These are phyloP conservation scores for Entrophospora sp. DNA, from an alignment of 192 early-diverging fungal species.

Conservation along the genomic window DNA sequence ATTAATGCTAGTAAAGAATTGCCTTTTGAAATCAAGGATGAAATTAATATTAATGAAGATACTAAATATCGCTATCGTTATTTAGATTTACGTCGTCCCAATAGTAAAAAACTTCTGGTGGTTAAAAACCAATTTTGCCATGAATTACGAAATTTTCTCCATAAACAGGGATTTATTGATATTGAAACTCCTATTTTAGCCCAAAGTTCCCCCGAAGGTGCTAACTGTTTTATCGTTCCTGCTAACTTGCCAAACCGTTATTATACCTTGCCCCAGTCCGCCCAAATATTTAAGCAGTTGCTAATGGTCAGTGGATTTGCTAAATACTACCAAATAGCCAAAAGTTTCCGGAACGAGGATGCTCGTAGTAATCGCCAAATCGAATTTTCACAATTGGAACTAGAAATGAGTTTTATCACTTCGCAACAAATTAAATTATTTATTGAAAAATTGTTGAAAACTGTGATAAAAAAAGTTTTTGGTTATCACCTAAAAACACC, in stretches of 20 bases:
- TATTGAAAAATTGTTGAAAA: too few relatives aligned
- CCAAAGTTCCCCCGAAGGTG: not conserved
- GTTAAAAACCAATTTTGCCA: not conserved
- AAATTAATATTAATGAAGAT: not conserved
- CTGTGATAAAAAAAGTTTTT: too few relatives aligned
- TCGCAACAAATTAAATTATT: too few relatives aligned
- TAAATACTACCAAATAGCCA: not conserved
- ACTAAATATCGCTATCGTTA: not conserved
- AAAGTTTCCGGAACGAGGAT: not conserved
- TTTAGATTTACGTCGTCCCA: not conserved
- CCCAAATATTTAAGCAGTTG: not conserved
- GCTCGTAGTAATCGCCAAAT: too few relatives aligned
- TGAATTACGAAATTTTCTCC: not conserved
- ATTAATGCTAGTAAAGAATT: not conserved
- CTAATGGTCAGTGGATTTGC: not conserved
- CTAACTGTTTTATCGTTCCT: not conserved
- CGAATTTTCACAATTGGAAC: too few relatives aligned
- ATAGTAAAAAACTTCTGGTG: not conserved
- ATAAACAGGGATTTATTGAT: not conserved
- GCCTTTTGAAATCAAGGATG: not conserved
- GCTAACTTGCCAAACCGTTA: not conserved
- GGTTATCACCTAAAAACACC: too few relatives aligned
- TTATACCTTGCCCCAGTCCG: not conserved
- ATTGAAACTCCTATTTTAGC: not conserved
- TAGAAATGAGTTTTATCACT: too few relatives aligned